These are phyloP conservation scores for Phytophthora pluvialis DNA, from an alignment of 352 stramenopile genomes.

Conservation along the genomic window DNA sequence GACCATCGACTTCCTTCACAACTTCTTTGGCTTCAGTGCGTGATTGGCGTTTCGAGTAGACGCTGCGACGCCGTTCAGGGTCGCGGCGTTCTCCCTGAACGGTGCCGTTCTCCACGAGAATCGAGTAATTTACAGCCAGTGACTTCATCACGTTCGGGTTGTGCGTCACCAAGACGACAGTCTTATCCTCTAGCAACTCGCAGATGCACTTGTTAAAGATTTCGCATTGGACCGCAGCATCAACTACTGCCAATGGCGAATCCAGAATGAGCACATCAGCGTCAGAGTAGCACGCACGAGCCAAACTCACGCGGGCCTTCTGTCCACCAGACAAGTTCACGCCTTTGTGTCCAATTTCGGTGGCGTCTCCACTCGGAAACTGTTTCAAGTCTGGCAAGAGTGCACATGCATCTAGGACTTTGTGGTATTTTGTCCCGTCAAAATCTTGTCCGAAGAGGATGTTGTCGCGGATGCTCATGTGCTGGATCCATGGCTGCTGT, in stretches of 20 bases:
- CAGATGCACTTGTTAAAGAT: constrained; percentile 73
- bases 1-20: not conserved
- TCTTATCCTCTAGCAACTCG: constrained; percentile 41
- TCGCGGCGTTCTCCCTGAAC: not conserved
- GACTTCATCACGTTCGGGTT: constrained; percentile 56
- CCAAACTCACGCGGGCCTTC: constrained; percentile 76
- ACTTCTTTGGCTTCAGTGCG: not conserved
- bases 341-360: constrained; percentile 95
- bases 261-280: constrained; percentile 87
- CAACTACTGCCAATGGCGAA: constrained; percentile 71
- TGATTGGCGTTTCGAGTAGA: not conserved
- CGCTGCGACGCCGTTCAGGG: not conserved
- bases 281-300: constrained; percentile 63
- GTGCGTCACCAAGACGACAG: constrained; percentile 92
- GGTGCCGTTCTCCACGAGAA: constrained; percentile 14
- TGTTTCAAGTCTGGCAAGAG: constrained; percentile 83
- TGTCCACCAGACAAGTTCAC: constrained; percentile 94
- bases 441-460: constrained; percentile 87
- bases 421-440: constrained; percentile 39
- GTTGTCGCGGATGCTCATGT: constrained; percentile 92
- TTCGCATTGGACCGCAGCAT: constrained; percentile 90
- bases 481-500: constrained; percentile 92
- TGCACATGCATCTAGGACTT: constrained; percentile 62
- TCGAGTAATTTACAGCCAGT: constrained; percentile 21
- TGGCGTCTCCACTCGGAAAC: constrained; percentile 88